Conservation (phyloP, 2,329 filamentous ascomycete genomes). For the Exophiala bonariae region DNA sequence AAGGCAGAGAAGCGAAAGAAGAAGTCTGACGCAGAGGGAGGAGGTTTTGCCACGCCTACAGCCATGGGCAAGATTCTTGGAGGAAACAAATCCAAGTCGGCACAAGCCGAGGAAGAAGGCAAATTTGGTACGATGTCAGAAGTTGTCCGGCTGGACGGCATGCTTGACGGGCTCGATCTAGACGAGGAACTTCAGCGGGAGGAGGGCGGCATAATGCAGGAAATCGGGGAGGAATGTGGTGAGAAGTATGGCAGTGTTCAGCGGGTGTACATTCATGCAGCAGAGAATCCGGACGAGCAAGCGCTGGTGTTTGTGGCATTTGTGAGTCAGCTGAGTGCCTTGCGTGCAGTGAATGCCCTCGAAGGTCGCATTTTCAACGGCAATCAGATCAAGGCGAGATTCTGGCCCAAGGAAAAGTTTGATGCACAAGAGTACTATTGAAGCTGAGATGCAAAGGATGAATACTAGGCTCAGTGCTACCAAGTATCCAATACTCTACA, state of each 20-base stretch:
- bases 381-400: conserved; percentile 77
- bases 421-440: conserved; percentile 45
- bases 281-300: conserved; percentile 41
- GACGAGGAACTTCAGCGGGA: conserved; percentile 70
- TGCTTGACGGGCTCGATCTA: conserved; percentile 83
- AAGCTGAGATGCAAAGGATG: not conserved
- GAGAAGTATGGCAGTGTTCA: conserved; percentile 86
- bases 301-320: conserved; percentile 90
- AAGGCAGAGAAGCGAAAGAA: conserved; percentile 86
- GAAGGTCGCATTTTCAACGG: conserved; percentile 87
- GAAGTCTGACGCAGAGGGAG: conserved; percentile 73
- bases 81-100: conserved; percentile 56
- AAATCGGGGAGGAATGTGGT: conserved; percentile 92
- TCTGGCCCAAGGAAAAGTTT: conserved; percentile 81
- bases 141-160: conserved; percentile 78
- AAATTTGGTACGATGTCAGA: conserved; percentile 74
- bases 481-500: no score
- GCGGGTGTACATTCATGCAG: conserved; percentile 64
- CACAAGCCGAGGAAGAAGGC: conserved; percentile 46
- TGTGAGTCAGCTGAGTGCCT: conserved; percentile 76
- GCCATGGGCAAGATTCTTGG: conserved; percentile 79
- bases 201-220: conserved; percentile 72
- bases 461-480: no score
- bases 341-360: conserved; percentile 85
- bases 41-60: conserved; percentile 70